Evolutionary conservation across 2,329 filamentous ascomycete genomes (phyloP).

Genomic region (Chaetomium strumarium): DNA sequence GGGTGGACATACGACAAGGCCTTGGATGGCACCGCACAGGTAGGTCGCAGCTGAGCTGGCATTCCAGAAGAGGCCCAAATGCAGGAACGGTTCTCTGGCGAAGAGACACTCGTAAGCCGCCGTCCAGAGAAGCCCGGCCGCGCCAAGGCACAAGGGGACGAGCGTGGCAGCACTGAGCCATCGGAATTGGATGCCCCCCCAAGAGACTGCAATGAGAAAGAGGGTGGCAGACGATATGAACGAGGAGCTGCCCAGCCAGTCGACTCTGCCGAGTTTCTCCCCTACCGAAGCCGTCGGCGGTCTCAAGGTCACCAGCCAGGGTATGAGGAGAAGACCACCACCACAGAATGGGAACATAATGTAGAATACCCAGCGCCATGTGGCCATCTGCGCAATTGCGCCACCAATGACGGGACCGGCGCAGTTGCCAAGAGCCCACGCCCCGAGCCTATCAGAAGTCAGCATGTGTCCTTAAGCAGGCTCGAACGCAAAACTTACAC

Average conservation of each 20-base stretch:
- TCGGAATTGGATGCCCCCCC: neutral
- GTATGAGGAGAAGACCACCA: neutral
- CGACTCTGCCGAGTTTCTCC: neutral
- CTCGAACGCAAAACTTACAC: too few species aligned
- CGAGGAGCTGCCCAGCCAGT: neutral
- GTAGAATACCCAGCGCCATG: neutral
- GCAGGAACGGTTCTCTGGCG: neutral
- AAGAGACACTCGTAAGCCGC: neutral
- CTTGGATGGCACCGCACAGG: neutral
- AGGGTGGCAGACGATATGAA: neutral
- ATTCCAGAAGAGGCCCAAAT: neutral
- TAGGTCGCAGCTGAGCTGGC: neutral
- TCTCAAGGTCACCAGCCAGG: neutral
- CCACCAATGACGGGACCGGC: neutral
- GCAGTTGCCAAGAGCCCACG: neutral
- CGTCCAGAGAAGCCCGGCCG: too few species aligned
- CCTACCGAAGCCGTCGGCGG: neutral
- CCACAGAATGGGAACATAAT: neutral
- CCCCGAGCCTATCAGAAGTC: too few species aligned
- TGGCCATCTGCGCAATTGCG: neutral
- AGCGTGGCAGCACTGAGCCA: too few species aligned
- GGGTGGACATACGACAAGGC: neutral
- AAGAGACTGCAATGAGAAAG: neutral
- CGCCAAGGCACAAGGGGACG: too few species aligned
- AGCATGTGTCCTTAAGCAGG: too few species aligned